phyloP scores from a whole-genome alignment of 441 rosid genomes.

The Aleurites moluccanus region DNA sequence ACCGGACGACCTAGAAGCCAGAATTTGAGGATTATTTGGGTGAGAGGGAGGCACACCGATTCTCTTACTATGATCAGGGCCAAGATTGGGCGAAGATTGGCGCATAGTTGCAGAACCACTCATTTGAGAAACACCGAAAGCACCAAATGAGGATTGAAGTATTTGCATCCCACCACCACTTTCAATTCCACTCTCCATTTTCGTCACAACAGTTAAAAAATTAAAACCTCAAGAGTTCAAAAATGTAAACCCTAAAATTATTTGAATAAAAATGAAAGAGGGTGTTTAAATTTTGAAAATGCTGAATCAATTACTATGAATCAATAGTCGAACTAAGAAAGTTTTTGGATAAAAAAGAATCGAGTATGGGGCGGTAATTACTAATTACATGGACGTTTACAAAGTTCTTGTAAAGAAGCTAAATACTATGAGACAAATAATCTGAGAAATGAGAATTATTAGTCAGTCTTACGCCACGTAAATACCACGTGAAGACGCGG shows the following conservation, averaged over 20 bases:
- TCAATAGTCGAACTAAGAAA: background rate
- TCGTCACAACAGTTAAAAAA: background rate
- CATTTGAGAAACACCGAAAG: constrained; percentile 20
- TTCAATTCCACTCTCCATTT: constrained; percentile 1
- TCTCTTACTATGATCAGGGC: constrained; percentile 46
- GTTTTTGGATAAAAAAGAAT: background rate
- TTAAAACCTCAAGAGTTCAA: background rate
- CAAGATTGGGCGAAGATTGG: constrained; percentile 40
- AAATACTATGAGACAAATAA: background rate
- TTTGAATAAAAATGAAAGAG: background rate
- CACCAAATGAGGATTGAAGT: constrained; percentile 55
- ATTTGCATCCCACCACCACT: constrained; percentile 40
- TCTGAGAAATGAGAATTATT: background rate
- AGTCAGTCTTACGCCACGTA: constrained; percentile 4
- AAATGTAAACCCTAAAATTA: background rate
- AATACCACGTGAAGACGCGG: constrained; percentile 1
- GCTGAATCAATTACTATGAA: background rate
- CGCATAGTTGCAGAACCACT: constrained; percentile 1
- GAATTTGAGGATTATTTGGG: constrained; percentile 77
- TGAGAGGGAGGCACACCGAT: constrained; percentile 83
- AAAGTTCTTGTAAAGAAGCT: constrained; percentile 16
- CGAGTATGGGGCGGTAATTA: constrained; percentile 9
- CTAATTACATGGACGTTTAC: constrained; percentile 14
- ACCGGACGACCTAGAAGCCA: constrained; percentile 42
- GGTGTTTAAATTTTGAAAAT: background rate